These are phyloP conservation scores for Emmonsiellopsis sp. DNA, from an alignment of 2,329 filamentous ascomycete genomes.

Conservation along the genomic window DNA sequence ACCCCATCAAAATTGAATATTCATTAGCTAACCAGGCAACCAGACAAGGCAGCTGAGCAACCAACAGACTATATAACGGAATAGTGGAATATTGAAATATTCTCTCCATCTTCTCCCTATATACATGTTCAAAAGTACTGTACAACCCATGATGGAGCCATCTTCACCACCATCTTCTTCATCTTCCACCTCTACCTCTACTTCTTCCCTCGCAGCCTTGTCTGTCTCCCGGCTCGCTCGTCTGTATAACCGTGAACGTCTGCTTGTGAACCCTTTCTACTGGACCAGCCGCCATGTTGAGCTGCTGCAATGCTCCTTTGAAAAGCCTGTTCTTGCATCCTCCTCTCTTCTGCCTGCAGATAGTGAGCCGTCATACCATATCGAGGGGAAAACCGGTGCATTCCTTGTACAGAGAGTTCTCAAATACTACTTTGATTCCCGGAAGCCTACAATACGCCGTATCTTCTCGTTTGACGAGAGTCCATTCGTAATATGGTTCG, in stretches of 20 bases:
- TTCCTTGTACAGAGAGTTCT: neutral
- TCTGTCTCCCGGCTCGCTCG: neutral
- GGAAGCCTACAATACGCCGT: too few species aligned
- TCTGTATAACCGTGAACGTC: constrained; percentile 1
- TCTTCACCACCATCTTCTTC: neutral
- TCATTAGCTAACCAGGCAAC: too few species aligned
- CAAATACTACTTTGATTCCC: too few species aligned
- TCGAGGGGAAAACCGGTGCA: neutral
- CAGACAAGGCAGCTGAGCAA: too few species aligned
- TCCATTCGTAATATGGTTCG: too few species aligned
- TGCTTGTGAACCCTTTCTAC: neutral
- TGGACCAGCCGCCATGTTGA: constrained; percentile 6
- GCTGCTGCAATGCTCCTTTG: constrained; percentile 6
- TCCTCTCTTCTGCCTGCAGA: neutral
- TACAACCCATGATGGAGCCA: too few species aligned
- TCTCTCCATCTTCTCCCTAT: too few species aligned
- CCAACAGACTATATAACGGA: too few species aligned
- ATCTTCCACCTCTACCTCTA: neutral
- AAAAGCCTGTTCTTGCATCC: neutral
- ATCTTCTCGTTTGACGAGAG: too few species aligned
- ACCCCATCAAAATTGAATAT: too few species aligned
- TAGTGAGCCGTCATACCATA: neutral
- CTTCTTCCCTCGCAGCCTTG: neutral
- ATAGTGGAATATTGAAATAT: too few species aligned
- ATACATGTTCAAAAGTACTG: too few species aligned